phyloP scores from a whole-genome alignment of 1,139 yeast species.

The Magnusiomyces starmeri region DNA sequence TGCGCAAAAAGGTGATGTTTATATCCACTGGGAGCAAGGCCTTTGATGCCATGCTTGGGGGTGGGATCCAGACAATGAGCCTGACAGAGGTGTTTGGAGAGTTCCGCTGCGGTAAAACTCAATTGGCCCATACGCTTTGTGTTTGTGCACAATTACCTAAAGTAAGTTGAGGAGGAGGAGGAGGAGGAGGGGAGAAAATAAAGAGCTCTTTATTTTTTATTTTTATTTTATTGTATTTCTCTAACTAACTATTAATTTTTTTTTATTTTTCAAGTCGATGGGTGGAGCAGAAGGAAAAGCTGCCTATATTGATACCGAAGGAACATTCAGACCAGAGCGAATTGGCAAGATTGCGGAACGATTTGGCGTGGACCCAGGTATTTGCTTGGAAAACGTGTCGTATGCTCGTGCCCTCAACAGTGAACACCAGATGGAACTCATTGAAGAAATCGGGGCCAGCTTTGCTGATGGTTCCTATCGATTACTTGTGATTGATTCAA shows the following conservation, averaged over 20 bases:
- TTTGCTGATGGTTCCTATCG: constrained; percentile 45
- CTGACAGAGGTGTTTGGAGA: constrained; percentile 59
- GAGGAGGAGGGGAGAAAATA: neutral
- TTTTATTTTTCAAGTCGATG: constrained; percentile 26
- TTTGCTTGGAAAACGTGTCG: constrained; percentile 47
- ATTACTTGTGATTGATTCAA: constrained; percentile 47
- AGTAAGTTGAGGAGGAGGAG: too few relatives aligned
- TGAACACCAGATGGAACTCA: constrained; percentile 53
- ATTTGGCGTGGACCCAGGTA: constrained; percentile 47
- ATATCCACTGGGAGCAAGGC: constrained; percentile 51
- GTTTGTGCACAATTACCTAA: constrained; percentile 52
- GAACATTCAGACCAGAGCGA: constrained; percentile 36
- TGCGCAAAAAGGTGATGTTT: constrained; percentile 41
- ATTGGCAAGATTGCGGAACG: constrained; percentile 48
- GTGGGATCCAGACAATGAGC: constrained; percentile 55
- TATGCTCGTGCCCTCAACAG: constrained; percentile 55
- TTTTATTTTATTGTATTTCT: neutral
- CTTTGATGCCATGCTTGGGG: constrained; percentile 49
- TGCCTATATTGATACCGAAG: constrained; percentile 55
- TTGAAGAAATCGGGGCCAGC: constrained; percentile 46
- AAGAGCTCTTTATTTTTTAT: neutral
- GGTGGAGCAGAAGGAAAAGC: constrained; percentile 61
- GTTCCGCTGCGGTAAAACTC: constrained; percentile 56
- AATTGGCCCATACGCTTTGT: constrained; percentile 52
- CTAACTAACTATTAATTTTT: neutral